A percentile compares a stretch with the other conserved stretches of the same genome.
phyloP scores from a whole-genome alignment of 2,329 filamentous ascomycete genomes.

The Cladosporium sp. region DNA sequence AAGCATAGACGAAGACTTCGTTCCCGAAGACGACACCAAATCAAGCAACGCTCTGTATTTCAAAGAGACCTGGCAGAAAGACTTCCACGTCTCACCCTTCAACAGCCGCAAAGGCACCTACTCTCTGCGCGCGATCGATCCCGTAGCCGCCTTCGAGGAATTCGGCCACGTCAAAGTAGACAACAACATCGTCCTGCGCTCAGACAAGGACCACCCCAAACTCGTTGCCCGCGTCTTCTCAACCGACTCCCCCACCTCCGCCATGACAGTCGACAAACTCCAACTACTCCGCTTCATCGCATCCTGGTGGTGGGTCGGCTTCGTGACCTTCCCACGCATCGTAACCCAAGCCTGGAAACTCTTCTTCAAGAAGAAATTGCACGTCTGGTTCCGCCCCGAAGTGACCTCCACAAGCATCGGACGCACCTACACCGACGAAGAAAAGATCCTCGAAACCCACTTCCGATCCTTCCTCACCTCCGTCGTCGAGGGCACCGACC shows the following conservation, averaged over 20 bases:
- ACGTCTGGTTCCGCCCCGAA: slow-evolving; percentile 64
- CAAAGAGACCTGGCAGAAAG: slow-evolving; percentile 58
- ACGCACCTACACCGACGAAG: slow-evolving; percentile 49
- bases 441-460: slow-evolving; percentile 40
- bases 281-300: slow-evolving; percentile 27
- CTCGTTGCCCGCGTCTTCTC: slow-evolving; percentile 59
- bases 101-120: slow-evolving; percentile 53
- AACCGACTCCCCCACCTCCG: slow-evolving; percentile 47
- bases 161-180: slow-evolving; percentile 41
- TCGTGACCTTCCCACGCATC: slow-evolving; percentile 64
- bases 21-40: slow-evolving; percentile 1
- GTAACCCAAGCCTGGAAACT: slow-evolving; percentile 56
- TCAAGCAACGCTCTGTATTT: slow-evolving; percentile 33
- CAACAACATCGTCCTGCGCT: slow-evolving; percentile 57
- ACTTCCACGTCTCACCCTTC: slow-evolving; percentile 75
- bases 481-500: slow-evolving; percentile 46
- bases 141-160: slow-evolving; percentile 33
- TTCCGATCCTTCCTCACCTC: slow-evolving; percentile 39
- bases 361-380: slow-evolving; percentile 54
- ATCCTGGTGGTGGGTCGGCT: slow-evolving; percentile 64
- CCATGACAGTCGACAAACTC: slow-evolving; percentile 42
- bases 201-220: slow-evolving; percentile 58
- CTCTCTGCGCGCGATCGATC: slow-evolving; percentile 43
- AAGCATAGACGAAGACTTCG: slow-evolving; percentile 1
- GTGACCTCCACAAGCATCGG: slow-evolving; percentile 54